Evolutionary conservation across 2,329 filamentous ascomycete species (phyloP).

Genomic region (Gyromitra esculenta): DNA sequence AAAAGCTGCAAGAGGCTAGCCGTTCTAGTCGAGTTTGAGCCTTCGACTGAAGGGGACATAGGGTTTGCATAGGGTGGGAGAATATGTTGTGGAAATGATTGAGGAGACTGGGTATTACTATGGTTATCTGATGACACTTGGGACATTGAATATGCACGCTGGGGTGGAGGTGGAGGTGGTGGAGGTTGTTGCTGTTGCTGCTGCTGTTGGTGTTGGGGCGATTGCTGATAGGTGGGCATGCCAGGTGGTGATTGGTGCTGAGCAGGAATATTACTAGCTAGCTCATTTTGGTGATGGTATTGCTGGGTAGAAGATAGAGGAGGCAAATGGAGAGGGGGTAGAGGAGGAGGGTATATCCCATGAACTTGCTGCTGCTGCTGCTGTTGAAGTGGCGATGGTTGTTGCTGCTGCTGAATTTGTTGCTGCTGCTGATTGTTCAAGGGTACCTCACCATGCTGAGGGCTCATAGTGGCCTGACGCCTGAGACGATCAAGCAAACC

Average conservation of each 20-base stretch:
- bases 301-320: conserved; percentile 52
- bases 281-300: conserved; percentile 47
- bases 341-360: conserved; percentile 54
- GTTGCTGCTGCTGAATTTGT: conserved; percentile 30
- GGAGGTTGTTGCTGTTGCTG: conserved; percentile 40
- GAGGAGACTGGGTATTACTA: conserved; percentile 42
- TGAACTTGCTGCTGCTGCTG: conserved; percentile 48
- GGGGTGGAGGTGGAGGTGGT: conserved; percentile 36
- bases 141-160: conserved; percentile 47
- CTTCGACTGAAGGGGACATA: conserved; percentile 52
- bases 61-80: conserved; percentile 52
- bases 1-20: conserved; percentile 70
- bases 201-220: conserved; percentile 40
- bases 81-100: conserved; percentile 43
- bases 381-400: conserved; percentile 41
- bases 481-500: conserved; percentile 53
- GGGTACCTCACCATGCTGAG: conserved; percentile 50
- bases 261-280: conserved; percentile 44
- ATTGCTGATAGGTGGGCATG: conserved; percentile 39
- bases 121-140: conserved; percentile 39
- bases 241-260: conserved; percentile 51
- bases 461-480: conserved; percentile 54
- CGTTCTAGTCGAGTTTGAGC: conserved; percentile 63
- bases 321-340: conserved; percentile 55
- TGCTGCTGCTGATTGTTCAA: conserved; percentile 28